Evolutionary conservation across 2,329 filamentous ascomycete genomes (phyloP), one percentile per base, ranked within the genome.

Genomic region (Aspergillus hortae): DNA sequence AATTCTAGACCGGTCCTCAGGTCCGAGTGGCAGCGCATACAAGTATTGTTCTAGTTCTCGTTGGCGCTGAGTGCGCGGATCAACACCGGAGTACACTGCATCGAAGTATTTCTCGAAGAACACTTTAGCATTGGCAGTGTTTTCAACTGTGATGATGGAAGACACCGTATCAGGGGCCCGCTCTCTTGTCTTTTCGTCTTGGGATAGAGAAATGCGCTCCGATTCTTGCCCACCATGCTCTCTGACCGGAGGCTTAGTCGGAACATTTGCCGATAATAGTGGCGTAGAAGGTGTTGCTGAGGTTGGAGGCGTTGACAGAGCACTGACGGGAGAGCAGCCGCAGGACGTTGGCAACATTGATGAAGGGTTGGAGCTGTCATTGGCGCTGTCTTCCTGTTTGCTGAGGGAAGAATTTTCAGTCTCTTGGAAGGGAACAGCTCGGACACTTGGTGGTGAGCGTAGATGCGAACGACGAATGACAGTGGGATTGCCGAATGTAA

Each of bases 41-140:
- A 96, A 75, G 25, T 84, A 79, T 7, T 76, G 73, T 62, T 91
- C 86, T 19, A 92, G 73, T 46, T 83, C 78, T 36, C 79, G 75
- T 32, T 80, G 77, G 3, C 89, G 83, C 49, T 85, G 66, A 1
- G 80, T 80, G 0, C 89, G 82, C 49, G 84, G 77, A 4, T 80
- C 81, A 1, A 77, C 73, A 23, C 76, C 76, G 4, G 74, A 72
- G 2, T 90, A 75, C 6, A 90, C 68, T n/a, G 84, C 76, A 60
- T 92, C 87, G 74, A 89, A 96, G 62, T 92, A 83, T 0, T 85
- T 90, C 69, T 97, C 94, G 9, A 97, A 80, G 61, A 85, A 95
- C 17, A 95, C 83, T 68, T 95, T 96, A 41, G 90, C 87, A 0
- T 89, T 87, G 0, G 90, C 85, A 2, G 86, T 83, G 54, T 82